phyloP scores from a whole-genome alignment of 1,139 yeast genomes.

The Yamadazyma sp. region DNA sequence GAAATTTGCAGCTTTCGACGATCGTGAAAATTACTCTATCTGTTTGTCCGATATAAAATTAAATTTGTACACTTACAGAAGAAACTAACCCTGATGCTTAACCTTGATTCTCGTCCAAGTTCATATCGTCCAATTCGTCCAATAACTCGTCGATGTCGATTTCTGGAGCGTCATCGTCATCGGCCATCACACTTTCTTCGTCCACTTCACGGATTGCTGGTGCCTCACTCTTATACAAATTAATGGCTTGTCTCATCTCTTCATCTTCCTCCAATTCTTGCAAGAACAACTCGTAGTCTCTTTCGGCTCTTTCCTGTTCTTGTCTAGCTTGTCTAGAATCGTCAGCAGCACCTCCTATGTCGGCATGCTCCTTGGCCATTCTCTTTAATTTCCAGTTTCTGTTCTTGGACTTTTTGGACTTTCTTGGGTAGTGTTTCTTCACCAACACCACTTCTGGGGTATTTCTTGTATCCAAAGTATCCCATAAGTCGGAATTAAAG shows the following conservation, averaged over 20 bases:
- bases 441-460: slow-evolving; percentile 90
- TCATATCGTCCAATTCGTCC: slow-evolving; percentile 94
- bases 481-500: slow-evolving; percentile 85
- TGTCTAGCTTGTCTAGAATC: slow-evolving; percentile 81
- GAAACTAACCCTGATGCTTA: too few species aligned
- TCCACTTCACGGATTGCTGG: slow-evolving; percentile 34
- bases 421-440: slow-evolving; percentile 87
- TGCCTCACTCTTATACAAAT: slow-evolving; percentile 72
- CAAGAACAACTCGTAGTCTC: slow-evolving; percentile 92
- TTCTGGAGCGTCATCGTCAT: slow-evolving; percentile 74
- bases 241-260: slow-evolving; percentile 88
- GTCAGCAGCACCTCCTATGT: slow-evolving; percentile 72
- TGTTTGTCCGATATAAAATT: too few species aligned
- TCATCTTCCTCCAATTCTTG: slow-evolving; percentile 97
- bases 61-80: too few species aligned
- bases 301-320: slow-evolving; percentile 89
- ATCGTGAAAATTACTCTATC: too few species aligned
- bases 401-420: slow-evolving; percentile 71
- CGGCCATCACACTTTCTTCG: slow-evolving; percentile 46
- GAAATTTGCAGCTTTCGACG: too few species aligned
- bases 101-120: slow-evolving; percentile 56
- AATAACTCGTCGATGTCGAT: slow-evolving; percentile 78
- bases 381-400: slow-evolving; percentile 96
- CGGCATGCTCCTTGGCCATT: slow-evolving; percentile 95
- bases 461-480: slow-evolving; percentile 58